phyloP scores from a whole-genome alignment of 768 basidiomycete genomes.

The Russula lepida region DNA sequence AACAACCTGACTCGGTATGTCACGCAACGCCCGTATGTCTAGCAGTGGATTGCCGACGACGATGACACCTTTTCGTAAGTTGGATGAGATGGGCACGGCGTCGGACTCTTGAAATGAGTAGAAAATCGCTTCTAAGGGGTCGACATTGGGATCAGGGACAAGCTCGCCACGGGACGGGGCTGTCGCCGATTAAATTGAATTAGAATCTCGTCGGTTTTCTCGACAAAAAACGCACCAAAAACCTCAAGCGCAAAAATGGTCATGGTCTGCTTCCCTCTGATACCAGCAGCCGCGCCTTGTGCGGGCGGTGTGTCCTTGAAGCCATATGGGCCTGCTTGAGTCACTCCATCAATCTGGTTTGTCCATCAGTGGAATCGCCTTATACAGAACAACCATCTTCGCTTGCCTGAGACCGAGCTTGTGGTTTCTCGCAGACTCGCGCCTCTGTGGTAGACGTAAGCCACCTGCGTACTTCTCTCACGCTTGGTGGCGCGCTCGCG shows the following conservation, averaged over 20 bases:
- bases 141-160: slow-evolving; percentile 56
- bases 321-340: slow-evolving; percentile 65
- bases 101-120: slow-evolving; percentile 59
- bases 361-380: not conserved
- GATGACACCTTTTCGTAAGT: slow-evolving; percentile 43
- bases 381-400: not conserved
- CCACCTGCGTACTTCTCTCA: slow-evolving; percentile 47
- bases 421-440: slow-evolving; percentile 20
- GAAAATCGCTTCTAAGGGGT: slow-evolving; percentile 62
- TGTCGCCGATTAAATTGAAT: not conserved
- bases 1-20: slow-evolving; percentile 43
- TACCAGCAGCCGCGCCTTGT: slow-evolving; percentile 29
- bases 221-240: slow-evolving; percentile 50
- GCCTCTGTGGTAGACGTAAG: slow-evolving; percentile 31
- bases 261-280: slow-evolving; percentile 62
- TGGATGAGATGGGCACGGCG: slow-evolving; percentile 25
- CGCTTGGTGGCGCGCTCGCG: slow-evolving; percentile 57
- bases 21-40: slow-evolving; percentile 35
- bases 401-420: slow-evolving; percentile 46
- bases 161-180: slow-evolving; percentile 45
- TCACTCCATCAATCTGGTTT: slow-evolving; percentile 59
- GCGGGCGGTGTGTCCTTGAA: slow-evolving; percentile 48
- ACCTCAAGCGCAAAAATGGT: slow-evolving; percentile 75
- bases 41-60: slow-evolving; percentile 37
- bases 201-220: not conserved